Evolutionary conservation across 441 rosid genomes (phyloP).

Genomic region (Brassica balearica): DNA sequence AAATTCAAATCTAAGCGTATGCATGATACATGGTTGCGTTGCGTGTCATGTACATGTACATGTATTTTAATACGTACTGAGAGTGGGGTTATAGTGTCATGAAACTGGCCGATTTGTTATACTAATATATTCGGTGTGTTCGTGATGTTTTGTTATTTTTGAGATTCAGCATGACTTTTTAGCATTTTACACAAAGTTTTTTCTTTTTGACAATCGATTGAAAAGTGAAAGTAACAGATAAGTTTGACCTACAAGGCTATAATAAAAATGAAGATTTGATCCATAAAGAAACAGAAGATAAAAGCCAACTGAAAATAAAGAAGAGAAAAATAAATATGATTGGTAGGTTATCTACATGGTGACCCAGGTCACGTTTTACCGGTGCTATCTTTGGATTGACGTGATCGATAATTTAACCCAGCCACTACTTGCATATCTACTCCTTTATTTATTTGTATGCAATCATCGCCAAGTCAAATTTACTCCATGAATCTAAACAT

Average conservation of each 20-base stretch:
- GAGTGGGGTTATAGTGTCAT: not conserved
- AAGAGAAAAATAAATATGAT: slow-evolving; percentile 22
- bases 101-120: not conserved
- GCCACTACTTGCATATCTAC: slow-evolving; percentile 25
- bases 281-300: not conserved
- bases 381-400: slow-evolving; percentile 21
- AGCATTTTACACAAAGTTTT: not conserved
- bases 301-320: slow-evolving; percentile 2
- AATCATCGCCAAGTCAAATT: slow-evolving; percentile 17
- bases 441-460: not conserved
- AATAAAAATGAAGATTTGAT: not conserved
- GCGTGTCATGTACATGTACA: slow-evolving; percentile 1
- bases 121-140: not conserved
- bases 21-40: slow-evolving; percentile 24
- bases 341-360: slow-evolving; percentile 43
- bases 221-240: not conserved
- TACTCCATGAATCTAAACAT: not conserved
- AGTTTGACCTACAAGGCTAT: not conserved
- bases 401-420: slow-evolving; percentile 30
- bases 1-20: slow-evolving; percentile 25
- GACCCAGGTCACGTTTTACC: slow-evolving; percentile 24
- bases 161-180: not conserved
- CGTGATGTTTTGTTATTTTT: not conserved
- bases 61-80: not conserved
- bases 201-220: not conserved